Percentiles rank a stretch among this genome's conserved stretches.
These are phyloP conservation scores for Neofusicoccum parvum DNA, from an alignment of 2,329 filamentous ascomycete genomes.

Conservation along the genomic window DNA sequence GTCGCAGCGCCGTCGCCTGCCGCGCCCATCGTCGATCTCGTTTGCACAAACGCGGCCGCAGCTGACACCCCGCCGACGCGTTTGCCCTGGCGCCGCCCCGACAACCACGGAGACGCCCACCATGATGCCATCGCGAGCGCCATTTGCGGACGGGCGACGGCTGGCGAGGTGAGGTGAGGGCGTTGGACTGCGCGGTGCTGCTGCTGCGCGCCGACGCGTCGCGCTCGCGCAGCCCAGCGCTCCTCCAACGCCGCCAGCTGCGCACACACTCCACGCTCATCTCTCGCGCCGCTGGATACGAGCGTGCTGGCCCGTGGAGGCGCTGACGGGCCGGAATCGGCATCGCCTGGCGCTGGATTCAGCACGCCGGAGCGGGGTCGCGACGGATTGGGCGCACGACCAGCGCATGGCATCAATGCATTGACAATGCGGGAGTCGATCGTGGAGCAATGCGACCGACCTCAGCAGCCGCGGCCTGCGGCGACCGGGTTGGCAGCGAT, in stretches of 20 bases:
- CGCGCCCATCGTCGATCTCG: too few species aligned
- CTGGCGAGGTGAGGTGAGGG: too few species aligned
- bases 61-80: not conserved
- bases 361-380: not conserved
- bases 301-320: not conserved
- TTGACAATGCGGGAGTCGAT: too few species aligned
- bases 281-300: not conserved
- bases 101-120: too few species aligned
- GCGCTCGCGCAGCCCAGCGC: too few species aligned
- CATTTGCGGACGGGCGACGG: too few species aligned
- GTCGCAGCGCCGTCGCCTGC: not conserved
- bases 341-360: not conserved
- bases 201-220: too few species aligned
- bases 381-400: conserved; percentile 12
- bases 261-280: not conserved
- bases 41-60: conserved; percentile 5
- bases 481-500: not conserved
- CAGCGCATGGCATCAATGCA: not conserved
- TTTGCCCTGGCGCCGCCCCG: not conserved
- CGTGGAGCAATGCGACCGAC: too few species aligned
- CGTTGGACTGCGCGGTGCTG: too few species aligned
- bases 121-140: not conserved
- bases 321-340: not conserved
- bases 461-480: not conserved
- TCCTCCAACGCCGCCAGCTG: too few species aligned